These are phyloP conservation scores for Groenewaldozyma auringiensis DNA, from an alignment of 1,139 yeast species.

Conservation along the genomic window DNA sequence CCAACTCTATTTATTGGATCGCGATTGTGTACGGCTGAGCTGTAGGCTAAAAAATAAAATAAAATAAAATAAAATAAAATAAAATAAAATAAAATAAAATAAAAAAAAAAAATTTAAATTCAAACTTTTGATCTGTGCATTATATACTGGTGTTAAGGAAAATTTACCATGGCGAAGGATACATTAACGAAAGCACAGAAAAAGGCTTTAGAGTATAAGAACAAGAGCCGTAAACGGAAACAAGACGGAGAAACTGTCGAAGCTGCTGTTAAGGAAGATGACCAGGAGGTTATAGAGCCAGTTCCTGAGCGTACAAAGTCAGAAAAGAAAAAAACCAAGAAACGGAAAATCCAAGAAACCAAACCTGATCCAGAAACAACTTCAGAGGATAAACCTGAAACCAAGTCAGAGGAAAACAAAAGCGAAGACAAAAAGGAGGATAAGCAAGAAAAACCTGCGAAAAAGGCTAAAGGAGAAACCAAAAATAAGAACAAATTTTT, in stretches of 20 bases:
- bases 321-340: slow-evolving; percentile 4
- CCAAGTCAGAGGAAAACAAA: slow-evolving; percentile 32
- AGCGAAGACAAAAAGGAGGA: slow-evolving; percentile 28
- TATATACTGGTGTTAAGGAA: no score
- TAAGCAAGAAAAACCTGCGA: slow-evolving; percentile 9
- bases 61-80: not conserved
- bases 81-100: no score
- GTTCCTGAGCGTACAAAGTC: slow-evolving; percentile 1
- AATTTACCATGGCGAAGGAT: not conserved
- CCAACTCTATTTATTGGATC: no score
- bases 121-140: no score
- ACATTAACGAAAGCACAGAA: not conserved
- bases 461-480: slow-evolving; percentile 14
- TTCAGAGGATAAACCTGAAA: slow-evolving; percentile 7
- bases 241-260: slow-evolving; percentile 8
- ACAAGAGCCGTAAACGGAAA: not conserved
- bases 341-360: slow-evolving; percentile 6
- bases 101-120: no score
- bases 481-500: slow-evolving; percentile 46
- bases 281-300: not conserved
- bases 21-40: no score
- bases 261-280: slow-evolving; percentile 4
- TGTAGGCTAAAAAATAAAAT: not conserved
- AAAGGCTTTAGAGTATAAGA: slow-evolving; percentile 1
- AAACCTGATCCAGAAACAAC: slow-evolving; percentile 5